Evolutionary conservation across 2,329 filamentous ascomycete genomes (phyloP), one percentile per base, ranked within the genome.

Genomic region (Ceratocystis colombiana): DNA sequence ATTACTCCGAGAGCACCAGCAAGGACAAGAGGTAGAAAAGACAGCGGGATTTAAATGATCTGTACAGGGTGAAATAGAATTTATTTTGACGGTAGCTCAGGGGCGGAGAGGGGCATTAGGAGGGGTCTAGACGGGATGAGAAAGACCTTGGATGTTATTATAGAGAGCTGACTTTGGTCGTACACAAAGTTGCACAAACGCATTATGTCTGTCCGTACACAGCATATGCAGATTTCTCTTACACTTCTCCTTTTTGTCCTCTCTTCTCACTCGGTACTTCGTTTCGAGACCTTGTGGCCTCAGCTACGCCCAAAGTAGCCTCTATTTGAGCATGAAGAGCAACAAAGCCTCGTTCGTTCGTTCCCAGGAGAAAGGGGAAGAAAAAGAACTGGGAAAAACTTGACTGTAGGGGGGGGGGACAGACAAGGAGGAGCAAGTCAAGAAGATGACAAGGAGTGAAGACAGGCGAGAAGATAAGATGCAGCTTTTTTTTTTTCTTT

Each of bases 21-120:
- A 10, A 25, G 12, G 53, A 37, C 33, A 37, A 37, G 8, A 37
- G 33, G 33, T 37, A 37, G 33, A 37, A 37, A 22, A 57, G 53
- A 57, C 53, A 30, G 53, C 53, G 53, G 53, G 53, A 57, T 57
- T 37, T 57, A 57, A 57, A 57, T 57, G 30, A 57, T 17, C 6
- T 28, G 53, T 28, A 28, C 53, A 28, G 22, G 53, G 53, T 57
- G 53, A 22, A 30, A 57, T 57, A 28, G 53, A 57, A 57, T 17
- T 57, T 57, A 28, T 28, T 57, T 30, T 28, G 30, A 20, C 2
- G 53, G 22, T 28, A 12, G 53, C 20, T 57, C 53, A 57, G 53
- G 53, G 22, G 46, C 46, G 46, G 46, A 20, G 17, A 20, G 53
- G 25, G 8, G 33, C 8, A 37, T 37, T 37, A 12, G 10, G 33